Percentiles rank a stretch among this genome's conserved stretches.
phyloP scores from a whole-genome alignment of 192 early-diverging fungal species.

The Linnemannia zychae region DNA sequence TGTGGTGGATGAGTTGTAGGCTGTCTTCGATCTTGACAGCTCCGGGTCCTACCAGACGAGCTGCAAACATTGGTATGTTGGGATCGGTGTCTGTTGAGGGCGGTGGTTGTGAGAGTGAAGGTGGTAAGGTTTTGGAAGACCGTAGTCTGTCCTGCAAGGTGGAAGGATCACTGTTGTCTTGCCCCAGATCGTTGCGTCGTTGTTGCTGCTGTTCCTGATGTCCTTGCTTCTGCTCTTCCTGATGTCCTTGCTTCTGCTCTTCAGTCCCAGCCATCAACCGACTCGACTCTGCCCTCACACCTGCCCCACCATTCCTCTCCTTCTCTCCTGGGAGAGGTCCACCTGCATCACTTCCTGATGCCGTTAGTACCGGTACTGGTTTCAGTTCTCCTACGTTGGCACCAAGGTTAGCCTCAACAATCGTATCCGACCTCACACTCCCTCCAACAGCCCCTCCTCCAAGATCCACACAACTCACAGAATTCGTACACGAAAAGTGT shows the following conservation, averaged over 20 bases:
- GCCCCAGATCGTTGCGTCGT: neutral
- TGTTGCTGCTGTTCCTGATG: neutral
- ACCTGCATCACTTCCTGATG: neutral
- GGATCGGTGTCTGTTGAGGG: neutral
- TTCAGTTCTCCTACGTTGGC: neutral
- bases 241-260: neutral
- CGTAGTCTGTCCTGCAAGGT: neutral
- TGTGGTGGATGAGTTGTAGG: neutral
- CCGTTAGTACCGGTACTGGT: neutral
- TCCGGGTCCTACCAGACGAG: conserved; percentile 4
- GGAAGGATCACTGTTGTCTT: neutral
- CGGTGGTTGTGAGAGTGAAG: neutral
- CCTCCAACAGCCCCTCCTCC: neutral
- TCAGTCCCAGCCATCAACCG: neutral
- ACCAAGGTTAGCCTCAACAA: neutral
- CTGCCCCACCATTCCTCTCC: neutral
- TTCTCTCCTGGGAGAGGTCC: neutral
- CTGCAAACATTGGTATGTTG: neutral
- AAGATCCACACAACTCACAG: conserved; percentile 29
- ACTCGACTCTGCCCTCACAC: conserved; percentile 6
- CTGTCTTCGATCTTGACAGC: conserved; percentile 3
- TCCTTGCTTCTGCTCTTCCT: neutral
- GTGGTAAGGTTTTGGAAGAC: neutral
- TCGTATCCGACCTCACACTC: neutral
- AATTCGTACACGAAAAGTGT: conserved; percentile 33